A percentile compares a stretch with the other conserved stretches of the same genome.
Conservation (phyloP, 129 eudicot species). For the Artemisia annua region DNA sequence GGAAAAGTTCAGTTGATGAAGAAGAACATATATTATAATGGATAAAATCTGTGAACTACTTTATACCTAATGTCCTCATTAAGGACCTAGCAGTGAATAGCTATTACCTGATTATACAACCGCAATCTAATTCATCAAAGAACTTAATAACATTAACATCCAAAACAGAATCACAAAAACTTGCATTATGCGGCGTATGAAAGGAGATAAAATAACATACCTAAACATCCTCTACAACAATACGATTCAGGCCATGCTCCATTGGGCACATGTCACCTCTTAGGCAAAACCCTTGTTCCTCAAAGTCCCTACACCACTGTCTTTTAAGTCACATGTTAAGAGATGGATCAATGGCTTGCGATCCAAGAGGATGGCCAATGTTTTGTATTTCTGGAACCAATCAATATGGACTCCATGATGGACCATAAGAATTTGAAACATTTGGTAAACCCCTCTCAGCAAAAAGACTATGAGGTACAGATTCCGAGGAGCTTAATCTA, state of each 20-base stretch:
- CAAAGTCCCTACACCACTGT: slow-evolving; percentile 42
- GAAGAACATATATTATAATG: no score
- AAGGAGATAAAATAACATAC: slow-evolving; percentile 29
- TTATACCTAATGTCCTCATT: no score
- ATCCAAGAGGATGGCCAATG: slow-evolving; percentile 75
- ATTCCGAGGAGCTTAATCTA: slow-evolving; percentile 59
- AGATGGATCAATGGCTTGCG: slow-evolving; percentile 54
- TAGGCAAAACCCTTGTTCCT: slow-evolving; percentile 96
- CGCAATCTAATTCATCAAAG: no score
- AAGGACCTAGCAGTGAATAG: no score
- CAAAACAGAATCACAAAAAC: no score
- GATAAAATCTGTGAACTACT: background rate
- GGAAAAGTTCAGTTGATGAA: no score
- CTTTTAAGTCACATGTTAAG: slow-evolving; percentile 61
- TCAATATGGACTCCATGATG: slow-evolving; percentile 80
- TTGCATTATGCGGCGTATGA: no score
- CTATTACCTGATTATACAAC: no score
- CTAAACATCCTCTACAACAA: slow-evolving; percentile 96
- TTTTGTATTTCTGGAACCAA: slow-evolving; percentile 74
- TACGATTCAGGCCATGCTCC: slow-evolving; percentile 97
- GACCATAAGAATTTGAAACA: slow-evolving; percentile 69
- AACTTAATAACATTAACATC: no score
- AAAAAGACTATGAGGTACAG: slow-evolving; percentile 60
- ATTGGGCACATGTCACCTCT: slow-evolving; percentile 99
- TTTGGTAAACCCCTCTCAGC: slow-evolving; percentile 72